These are phyloP conservation scores for Medicago ruthenica DNA, from an alignment of 306 rosid genomes.

Conservation along the genomic window DNA sequence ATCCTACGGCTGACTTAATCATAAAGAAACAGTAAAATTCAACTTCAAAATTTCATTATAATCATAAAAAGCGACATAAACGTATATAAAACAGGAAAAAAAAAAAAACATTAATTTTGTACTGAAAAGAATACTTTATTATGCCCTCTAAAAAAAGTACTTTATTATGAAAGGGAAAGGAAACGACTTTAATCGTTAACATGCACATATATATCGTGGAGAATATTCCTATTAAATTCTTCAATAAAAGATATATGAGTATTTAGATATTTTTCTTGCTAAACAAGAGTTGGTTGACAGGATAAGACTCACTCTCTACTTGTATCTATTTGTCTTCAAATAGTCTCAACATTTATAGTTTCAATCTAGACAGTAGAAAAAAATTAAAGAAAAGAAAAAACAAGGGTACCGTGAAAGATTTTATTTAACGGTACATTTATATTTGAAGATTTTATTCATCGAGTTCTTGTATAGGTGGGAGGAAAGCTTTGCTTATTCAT, in stretches of 20 bases:
- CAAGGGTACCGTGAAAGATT: too few species aligned
- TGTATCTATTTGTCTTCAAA: too few species aligned
- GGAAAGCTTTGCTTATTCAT: too few species aligned
- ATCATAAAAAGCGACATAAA: not conserved
- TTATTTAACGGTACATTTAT: too few species aligned
- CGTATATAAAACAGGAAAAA: not conserved
- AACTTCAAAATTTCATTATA: not conserved
- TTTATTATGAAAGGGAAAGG: not conserved
- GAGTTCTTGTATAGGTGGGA: too few species aligned
- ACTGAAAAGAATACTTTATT: not conserved
- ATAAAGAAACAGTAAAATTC: not conserved
- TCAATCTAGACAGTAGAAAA: too few species aligned
- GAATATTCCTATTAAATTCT: slow-evolving; percentile 33
- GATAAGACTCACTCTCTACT: too few species aligned
- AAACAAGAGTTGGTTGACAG: not conserved
- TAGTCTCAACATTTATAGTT: too few species aligned
- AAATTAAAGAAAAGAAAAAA: too few species aligned
- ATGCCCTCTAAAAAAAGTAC: not conserved
- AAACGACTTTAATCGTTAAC: not conserved
- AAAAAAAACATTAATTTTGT: not conserved
- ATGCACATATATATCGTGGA: not conserved
- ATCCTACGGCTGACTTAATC: slow-evolving; percentile 39
- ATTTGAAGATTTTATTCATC: too few species aligned
- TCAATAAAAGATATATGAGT: too few species aligned
- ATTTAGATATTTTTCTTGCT: not conserved